Percentiles rank a stretch among this genome's conserved stretches.
Evolutionary conservation across 352 stramenopile species (phyloP).

Genomic region (Phytopythium helicoides): DNA sequence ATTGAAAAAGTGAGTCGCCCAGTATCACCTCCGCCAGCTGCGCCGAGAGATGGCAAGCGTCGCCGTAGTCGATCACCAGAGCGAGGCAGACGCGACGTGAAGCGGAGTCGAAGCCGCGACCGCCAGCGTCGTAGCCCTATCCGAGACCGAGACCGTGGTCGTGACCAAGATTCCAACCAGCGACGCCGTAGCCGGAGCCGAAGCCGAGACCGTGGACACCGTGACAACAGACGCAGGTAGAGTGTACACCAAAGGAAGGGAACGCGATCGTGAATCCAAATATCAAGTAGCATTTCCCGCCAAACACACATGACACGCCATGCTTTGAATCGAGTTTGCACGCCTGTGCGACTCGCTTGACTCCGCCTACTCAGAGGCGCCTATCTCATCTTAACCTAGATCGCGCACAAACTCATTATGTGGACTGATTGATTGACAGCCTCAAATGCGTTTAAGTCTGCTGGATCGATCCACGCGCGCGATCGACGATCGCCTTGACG

Average conservation of each 20-base stretch:
- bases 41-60: constrained; percentile 9
- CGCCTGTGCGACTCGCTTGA: too few relatives aligned
- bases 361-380: too few relatives aligned
- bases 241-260: neutral
- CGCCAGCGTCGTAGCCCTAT: constrained; percentile 24
- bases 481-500: constrained; percentile 82
- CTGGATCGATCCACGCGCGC: constrained; percentile 46
- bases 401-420: too few relatives aligned
- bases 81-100: constrained; percentile 1
- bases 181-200: constrained; percentile 19
- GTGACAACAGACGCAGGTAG: constrained; percentile 2
- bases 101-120: constrained; percentile 18
- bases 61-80: constrained; percentile 21
- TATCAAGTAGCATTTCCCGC: constrained; percentile 1
- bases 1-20: too few relatives aligned
- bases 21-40: too few relatives aligned
- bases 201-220: constrained; percentile 9
- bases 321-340: too few relatives aligned
- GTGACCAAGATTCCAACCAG: neutral
- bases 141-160: constrained; percentile 16
- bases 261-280: constrained; percentile 2
- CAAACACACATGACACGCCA: too few relatives aligned
- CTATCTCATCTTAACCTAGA: too few relatives aligned
- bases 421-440: too few relatives aligned
- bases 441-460: constrained; percentile 26